Evolutionary conservation across 805 yeast genomes (phyloP), one percentile per base, ranked within the genome.

Genomic region (Metschnikowia sp.): DNA sequence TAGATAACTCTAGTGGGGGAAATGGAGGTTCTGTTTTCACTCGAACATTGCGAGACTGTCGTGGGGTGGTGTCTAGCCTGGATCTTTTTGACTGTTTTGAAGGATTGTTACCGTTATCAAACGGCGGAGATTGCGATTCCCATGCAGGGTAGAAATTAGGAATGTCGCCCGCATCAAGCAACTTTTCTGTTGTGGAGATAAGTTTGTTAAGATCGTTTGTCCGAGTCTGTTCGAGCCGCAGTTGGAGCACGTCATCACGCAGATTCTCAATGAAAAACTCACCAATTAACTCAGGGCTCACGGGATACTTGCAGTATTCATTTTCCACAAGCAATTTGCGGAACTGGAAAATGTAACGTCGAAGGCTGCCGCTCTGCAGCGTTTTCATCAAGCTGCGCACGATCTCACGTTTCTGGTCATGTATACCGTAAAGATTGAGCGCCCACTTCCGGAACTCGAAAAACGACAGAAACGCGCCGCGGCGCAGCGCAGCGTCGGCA

Each of bases 141-240:
- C 41, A 39, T 3, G 32, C 42, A 34, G 26, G 7, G 19, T 33
- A 39, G 8, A 8, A 10, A 12, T 39, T 29, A 19, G 47, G 42
- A n/a, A 44, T 34, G 10, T 44, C 39, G n/a, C 47, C 47, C 29
- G 30, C 7, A 8, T 33, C 39, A 28, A 44, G 47, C 47, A 39
- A 15, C n/a, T 39, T 33, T 39, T 44, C 47, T 10, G 39, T 37
- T 4, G 22, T 33, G 7, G 12, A 30, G 3, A 32, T 29, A 8
- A 18, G 39, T 12, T 11, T 12, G 13, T 4, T 29, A 5, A 34
- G 36, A 31, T 38, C 47, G 4, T 13, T 13, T 19, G 33, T 28
- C 13, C 37, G 28, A n/a, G 10, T 32, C 13, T 18, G 34, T 22
- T 39, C 19, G n/a, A 39, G 36, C n/a, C 36, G 38, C 10, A 32